Evolutionary conservation across 805 yeast genomes (phyloP).

Genomic region (Wickerhamiella alocasiicola): DNA sequence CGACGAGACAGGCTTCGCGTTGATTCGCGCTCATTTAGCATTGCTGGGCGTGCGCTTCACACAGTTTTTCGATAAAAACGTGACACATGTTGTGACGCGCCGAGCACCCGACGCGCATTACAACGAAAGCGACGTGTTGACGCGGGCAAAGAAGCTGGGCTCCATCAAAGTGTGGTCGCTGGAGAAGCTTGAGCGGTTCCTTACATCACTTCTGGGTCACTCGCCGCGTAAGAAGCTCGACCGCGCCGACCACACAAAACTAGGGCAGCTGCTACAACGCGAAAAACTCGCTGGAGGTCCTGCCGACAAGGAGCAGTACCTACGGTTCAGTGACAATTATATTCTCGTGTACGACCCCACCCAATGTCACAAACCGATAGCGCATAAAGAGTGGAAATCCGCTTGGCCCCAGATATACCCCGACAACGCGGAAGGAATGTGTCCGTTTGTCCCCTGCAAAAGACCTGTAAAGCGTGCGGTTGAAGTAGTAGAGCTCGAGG

Average conservation of each 20-base stretch:
- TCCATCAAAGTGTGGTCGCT: slow-evolving; percentile 71
- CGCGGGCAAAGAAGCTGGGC: slow-evolving; percentile 45
- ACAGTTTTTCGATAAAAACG: slow-evolving; percentile 44
- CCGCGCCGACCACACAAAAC: slow-evolving; percentile 15
- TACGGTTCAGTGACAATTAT: slow-evolving; percentile 64
- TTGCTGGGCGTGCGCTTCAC: slow-evolving; percentile 34
- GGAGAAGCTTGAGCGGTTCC: slow-evolving; percentile 72
- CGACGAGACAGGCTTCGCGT: slow-evolving; percentile 25
- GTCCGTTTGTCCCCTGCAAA: slow-evolving; percentile 52
- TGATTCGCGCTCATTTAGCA: slow-evolving; percentile 21
- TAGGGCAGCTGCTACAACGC: slow-evolving; percentile 59
- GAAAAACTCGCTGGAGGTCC: slow-evolving; percentile 73
- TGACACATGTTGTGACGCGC: slow-evolving; percentile 67
- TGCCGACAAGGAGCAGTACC: slow-evolving; percentile 75
- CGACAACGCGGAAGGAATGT: slow-evolving; percentile 54
- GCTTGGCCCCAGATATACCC: slow-evolving; percentile 49
- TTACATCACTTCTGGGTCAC: slow-evolving; percentile 29
- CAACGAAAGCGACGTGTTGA: slow-evolving; percentile 46
- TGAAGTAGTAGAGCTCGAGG: neutral
- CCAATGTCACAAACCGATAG: slow-evolving; percentile 67
- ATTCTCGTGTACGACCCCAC: slow-evolving; percentile 69
- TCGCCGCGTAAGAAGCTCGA: slow-evolving; percentile 5
- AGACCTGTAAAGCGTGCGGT: slow-evolving; percentile 11
- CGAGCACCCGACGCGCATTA: slow-evolving; percentile 38
- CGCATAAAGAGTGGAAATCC: slow-evolving; percentile 68